Conservation (phyloP, 495 filamentous ascomycete genomes). For the Xylaria sp. region DNA sequence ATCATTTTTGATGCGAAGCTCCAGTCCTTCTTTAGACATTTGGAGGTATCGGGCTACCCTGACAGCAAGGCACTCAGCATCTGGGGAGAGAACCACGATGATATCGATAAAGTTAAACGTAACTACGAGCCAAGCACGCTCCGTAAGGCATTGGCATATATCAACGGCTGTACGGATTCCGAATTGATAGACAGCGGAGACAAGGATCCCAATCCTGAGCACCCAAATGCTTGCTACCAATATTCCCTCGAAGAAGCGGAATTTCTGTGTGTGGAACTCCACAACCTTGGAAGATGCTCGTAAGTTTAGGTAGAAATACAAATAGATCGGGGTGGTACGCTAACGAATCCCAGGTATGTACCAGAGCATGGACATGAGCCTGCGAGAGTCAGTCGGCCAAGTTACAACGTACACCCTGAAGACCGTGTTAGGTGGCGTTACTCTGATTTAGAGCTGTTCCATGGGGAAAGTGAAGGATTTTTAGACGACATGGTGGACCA, state of each 20-base stretch:
- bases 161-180: slow-evolving; percentile 33
- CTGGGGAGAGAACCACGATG: slow-evolving; percentile 21
- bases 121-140: slow-evolving; percentile 14
- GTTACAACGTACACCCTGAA: slow-evolving; percentile 36
- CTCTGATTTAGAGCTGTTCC: not conserved
- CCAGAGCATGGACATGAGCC: not conserved
- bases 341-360: slow-evolving; percentile 30
- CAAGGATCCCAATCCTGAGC: slow-evolving; percentile 15
- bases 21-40: slow-evolving; percentile 33
- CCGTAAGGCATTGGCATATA: slow-evolving; percentile 32
- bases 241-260: slow-evolving; percentile 32
- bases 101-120: slow-evolving; percentile 1
- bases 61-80: slow-evolving; percentile 23
- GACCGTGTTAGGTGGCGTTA: slow-evolving; percentile 39
- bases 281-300: slow-evolving; percentile 27
- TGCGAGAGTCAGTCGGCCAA: slow-evolving; percentile 30
- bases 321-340: not conserved
- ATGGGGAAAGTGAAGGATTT: not conserved
- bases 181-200: slow-evolving; percentile 20
- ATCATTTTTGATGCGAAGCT: slow-evolving; percentile 38
- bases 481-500: slow-evolving; percentile 21
- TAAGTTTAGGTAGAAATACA: slow-evolving; percentile 29
- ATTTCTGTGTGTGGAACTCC: slow-evolving; percentile 2
- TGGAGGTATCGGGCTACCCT: slow-evolving; percentile 15
- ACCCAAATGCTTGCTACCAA: slow-evolving; percentile 39